Evolutionary conservation across 2,329 filamentous ascomycete species (phyloP).

Genomic region (Fusarium floridanum): DNA sequence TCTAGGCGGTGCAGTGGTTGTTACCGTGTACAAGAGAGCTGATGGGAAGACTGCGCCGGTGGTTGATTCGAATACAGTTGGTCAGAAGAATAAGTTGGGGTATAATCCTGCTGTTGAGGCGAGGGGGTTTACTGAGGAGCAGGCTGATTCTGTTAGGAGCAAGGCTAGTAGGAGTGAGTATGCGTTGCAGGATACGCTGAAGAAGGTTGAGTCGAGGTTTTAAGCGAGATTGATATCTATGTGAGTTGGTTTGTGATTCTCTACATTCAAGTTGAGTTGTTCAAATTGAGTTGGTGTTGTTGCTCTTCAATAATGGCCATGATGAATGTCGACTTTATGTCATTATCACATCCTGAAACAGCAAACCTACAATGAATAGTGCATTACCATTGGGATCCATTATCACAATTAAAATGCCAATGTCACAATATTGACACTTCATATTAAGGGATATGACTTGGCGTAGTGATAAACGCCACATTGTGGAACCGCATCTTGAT

Average conservation of each 20-base stretch:
- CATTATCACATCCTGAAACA: no score
- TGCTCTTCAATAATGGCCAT: neutral
- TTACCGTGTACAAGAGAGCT: slow-evolving; percentile 87
- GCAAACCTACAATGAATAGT: neutral
- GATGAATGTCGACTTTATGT: no score
- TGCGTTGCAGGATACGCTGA: slow-evolving; percentile 77
- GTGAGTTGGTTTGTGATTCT: neutral
- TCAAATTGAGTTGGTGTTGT: neutral
- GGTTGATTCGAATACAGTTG: slow-evolving; percentile 74
- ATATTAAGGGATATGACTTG: neutral
- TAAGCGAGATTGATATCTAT: slow-evolving; percentile 21
- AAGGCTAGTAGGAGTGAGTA: slow-evolving; percentile 74
- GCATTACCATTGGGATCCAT: neutral
- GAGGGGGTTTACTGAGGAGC: slow-evolving; percentile 85
- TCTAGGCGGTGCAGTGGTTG: slow-evolving; percentile 89
- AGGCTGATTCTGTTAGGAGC: slow-evolving; percentile 79
- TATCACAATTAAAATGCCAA: neutral
- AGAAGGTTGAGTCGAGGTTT: slow-evolving; percentile 57
- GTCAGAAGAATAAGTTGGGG: slow-evolving; percentile 75
- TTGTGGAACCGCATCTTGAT: neutral
- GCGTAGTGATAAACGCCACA: neutral
- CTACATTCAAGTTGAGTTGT: neutral
- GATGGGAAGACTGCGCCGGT: slow-evolving; percentile 76
- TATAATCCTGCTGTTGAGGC: slow-evolving; percentile 95
- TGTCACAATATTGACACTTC: neutral